Conservation (phyloP, 345 rosid genomes). For the Lepidium africanum region DNA sequence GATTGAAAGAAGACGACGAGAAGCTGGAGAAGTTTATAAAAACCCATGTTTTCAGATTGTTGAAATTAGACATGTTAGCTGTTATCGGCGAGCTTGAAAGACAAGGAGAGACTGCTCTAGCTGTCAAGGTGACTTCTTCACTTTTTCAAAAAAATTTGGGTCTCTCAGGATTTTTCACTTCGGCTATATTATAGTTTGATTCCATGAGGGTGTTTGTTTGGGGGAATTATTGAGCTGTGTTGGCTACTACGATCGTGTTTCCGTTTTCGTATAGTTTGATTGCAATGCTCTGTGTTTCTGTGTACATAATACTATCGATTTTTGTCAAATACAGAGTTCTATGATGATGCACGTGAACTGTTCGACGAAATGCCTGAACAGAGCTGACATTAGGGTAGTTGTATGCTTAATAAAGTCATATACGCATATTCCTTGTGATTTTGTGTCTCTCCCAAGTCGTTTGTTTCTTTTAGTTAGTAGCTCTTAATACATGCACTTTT, state of each 20-base stretch:
- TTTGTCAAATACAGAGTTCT: background rate
- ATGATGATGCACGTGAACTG: conserved; percentile 16
- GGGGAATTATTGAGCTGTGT: background rate
- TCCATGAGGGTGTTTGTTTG: background rate
- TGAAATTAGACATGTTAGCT: conserved; percentile 77
- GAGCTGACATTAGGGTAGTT: background rate
- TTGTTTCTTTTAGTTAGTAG: background rate
- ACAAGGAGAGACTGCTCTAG: conserved; percentile 66
- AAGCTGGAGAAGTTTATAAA: conserved; percentile 60
- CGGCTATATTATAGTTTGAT: background rate
- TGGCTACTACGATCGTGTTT: background rate
- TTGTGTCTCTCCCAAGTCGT: background rate
- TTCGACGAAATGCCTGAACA: conserved; percentile 22
- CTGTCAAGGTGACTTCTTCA: conserved; percentile 44
- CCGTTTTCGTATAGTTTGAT: background rate
- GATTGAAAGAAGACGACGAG: conserved; percentile 70
- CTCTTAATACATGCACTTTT: background rate
- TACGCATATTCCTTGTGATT: background rate
- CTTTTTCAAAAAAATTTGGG: background rate
- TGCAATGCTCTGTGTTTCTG: background rate
- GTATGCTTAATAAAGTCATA: background rate
- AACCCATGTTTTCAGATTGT: conserved; percentile 65
- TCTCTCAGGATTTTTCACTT: background rate
- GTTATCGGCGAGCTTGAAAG: conserved; percentile 81
- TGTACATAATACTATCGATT: background rate